Evolutionary conservation across 192 early-diverging fungal species (phyloP).

Genomic region (Paraglomus occultum): DNA sequence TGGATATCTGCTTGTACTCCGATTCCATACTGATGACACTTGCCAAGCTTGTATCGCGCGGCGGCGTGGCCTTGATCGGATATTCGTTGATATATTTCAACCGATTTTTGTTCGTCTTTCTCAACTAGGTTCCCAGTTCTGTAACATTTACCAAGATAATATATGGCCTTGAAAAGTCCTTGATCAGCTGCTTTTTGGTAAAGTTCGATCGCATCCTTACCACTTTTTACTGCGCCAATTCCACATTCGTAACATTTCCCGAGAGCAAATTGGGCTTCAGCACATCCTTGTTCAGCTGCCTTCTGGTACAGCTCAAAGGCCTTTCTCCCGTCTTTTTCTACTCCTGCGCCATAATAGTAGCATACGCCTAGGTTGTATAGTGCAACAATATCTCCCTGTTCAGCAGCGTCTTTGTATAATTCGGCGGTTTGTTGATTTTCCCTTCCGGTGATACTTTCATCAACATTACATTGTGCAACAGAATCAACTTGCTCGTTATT

Average conservation of each 20-base stretch:
- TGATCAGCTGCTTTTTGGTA: constrained; percentile 54
- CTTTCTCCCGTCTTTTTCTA: constrained; percentile 7
- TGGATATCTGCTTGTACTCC: constrained; percentile 27
- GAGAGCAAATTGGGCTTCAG: constrained; percentile 54
- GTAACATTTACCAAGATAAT: constrained; percentile 59
- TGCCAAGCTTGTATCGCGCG: constrained; percentile 80
- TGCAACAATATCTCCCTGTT: constrained; percentile 35
- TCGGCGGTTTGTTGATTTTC: constrained; percentile 27
- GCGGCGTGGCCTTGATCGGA: constrained; percentile 71
- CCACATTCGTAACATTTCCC: constrained; percentile 83
- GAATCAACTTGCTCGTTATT: too few relatives aligned
- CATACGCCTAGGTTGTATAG: constrained; percentile 36
- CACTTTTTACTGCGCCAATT: constrained; percentile 65
- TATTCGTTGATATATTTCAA: constrained; percentile 60
- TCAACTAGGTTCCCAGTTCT: constrained; percentile 56
- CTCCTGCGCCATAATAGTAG: constrained; percentile 17
- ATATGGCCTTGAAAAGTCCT: constrained; percentile 54
- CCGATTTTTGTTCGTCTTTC: constrained; percentile 44
- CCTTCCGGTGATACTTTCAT: neutral
- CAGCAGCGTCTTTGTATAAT: constrained; percentile 42
- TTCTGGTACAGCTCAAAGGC: constrained; percentile 24
- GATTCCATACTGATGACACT: constrained; percentile 38
- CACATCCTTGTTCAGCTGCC: neutral
- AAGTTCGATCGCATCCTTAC: constrained; percentile 60
- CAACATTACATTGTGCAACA: too few relatives aligned